Evolutionary conservation across 441 rosid species (phyloP), one percentile per base, ranked within the genome.

Genomic region (Pelargonium australe): DNA sequence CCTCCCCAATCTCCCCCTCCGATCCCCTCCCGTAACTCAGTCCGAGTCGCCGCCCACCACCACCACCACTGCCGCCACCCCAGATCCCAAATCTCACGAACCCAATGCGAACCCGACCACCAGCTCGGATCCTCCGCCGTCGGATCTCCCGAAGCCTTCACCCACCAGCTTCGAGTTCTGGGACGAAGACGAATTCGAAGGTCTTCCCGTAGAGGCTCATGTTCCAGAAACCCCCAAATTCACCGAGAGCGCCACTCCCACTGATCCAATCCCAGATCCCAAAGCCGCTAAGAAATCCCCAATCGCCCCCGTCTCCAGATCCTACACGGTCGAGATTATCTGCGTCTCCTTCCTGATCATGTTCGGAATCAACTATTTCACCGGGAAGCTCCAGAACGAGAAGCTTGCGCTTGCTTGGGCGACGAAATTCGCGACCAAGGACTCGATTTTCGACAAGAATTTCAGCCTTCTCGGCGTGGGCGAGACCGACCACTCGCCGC

Each of bases 141-240:
- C 73, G 66, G 77, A 72, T 68, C 65, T 67, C 44, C 72, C 77
- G 55, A 81, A 66, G 64, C 80, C 79, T 34, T 78, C 78, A 1
- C 64, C 79, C 12, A 64, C 80, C 51, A 20, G 87, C 8, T 84
- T 92, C 60, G 96, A 89, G 2, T 86, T 82, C 68, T 92, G 96
- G 98, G 97, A 92, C 65, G 98, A 92, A 68, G 98, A 92, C 66
- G 98, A 93, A 77, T 93, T 94, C 77, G 97, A 93, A 71, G 97
- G 97, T 19, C 76, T 93, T 1, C 97, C 94, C 3, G 28, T 73
- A 0, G 73, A 82, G 31, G 77, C 76, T 23, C 78, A 73, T 3
- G 72, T 79, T 4, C 37, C 31, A 1, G 84, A 84, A 8, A 19
- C 78, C 23, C 71, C 76, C 0, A 16, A 65, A 65, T 55, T 55